Conservation (phyloP, 805 yeast species). For the Metschnikowia lochheadii region DNA sequence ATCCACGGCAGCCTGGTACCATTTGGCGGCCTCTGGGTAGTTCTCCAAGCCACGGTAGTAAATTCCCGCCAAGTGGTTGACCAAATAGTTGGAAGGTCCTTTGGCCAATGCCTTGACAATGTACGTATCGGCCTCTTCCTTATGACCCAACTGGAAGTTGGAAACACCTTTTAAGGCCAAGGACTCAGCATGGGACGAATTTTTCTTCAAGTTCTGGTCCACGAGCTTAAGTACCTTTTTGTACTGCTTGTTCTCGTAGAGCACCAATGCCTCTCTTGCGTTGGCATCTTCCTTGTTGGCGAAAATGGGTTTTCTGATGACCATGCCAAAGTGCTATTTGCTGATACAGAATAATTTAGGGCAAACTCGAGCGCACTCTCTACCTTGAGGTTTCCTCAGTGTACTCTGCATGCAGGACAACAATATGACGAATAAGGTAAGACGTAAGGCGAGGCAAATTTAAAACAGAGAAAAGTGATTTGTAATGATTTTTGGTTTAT, state of each 20-base stretch:
- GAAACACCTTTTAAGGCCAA: constrained; percentile 80
- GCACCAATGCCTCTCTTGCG: constrained; percentile 75
- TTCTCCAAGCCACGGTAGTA: constrained; percentile 67
- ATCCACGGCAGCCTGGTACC: constrained; percentile 69
- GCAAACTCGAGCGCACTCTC: background rate
- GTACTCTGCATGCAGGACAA: background rate
- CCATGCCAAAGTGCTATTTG: constrained; percentile 7
- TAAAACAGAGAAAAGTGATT: background rate
- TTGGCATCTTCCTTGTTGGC: constrained; percentile 63
- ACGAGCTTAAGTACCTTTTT: constrained; percentile 76
- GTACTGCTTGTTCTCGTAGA: constrained; percentile 83
- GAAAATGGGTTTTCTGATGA: constrained; percentile 28
- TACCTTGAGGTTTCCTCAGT: background rate
- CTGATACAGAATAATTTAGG: background rate
- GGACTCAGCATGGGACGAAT: constrained; percentile 72
- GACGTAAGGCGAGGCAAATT: background rate
- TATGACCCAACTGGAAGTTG: constrained; percentile 53
- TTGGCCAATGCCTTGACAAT: constrained; percentile 59
- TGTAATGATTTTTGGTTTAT: too few species aligned
- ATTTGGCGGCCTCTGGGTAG: constrained; percentile 72
- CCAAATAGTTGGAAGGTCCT: constrained; percentile 60
- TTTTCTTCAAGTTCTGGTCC: constrained; percentile 73
- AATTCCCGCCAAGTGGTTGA: constrained; percentile 82
- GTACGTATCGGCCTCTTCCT: constrained; percentile 58
- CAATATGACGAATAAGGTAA: background rate